Percentiles rank a stretch among this genome's conserved stretches.
Conservation (phyloP, 1,284 basidiomycete species). For the Heterobasidion occidentale region DNA sequence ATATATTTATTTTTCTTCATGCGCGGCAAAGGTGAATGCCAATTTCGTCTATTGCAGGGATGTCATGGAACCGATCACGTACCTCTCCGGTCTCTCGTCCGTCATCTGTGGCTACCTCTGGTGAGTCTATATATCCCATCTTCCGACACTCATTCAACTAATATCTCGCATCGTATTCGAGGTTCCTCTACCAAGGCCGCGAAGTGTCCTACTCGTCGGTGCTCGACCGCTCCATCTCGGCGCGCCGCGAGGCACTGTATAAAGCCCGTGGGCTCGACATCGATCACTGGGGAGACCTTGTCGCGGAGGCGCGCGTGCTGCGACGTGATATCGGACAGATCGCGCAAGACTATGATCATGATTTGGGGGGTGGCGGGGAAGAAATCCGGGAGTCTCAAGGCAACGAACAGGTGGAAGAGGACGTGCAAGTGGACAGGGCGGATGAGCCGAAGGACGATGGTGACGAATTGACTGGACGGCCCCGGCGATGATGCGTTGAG, state of each 20-base stretch:
- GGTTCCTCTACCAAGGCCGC: conserved; percentile 57
- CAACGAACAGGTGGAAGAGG: neutral
- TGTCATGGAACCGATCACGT: conserved; percentile 64
- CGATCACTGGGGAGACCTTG: conserved; percentile 50
- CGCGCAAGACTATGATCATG: conserved; percentile 53
- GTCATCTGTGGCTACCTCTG: conserved; percentile 52
- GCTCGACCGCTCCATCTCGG: conserved; percentile 45
- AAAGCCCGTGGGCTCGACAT: conserved; percentile 53
- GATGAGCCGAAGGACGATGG: neutral
- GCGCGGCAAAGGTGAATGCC: no score
- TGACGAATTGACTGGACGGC: neutral
- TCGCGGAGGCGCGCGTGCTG: conserved; percentile 41
- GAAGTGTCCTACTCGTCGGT: conserved; percentile 66
- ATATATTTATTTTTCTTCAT: neutral
- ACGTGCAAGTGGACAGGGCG: neutral
- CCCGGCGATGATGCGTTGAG: no score
- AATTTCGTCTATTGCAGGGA: conserved; percentile 33
- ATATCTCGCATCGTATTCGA: conserved; percentile 12
- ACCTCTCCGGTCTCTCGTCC: conserved; percentile 51
- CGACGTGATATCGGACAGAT: conserved; percentile 49
- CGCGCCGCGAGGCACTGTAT: conserved; percentile 50
- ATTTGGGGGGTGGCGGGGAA: conserved; percentile 20
- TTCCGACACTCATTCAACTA: neutral
- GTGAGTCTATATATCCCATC: conserved; percentile 22
- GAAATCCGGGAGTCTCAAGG: neutral